Percentiles rank a stretch among this genome's conserved stretches.
These are phyloP conservation scores for Immersiella caudata DNA, from an alignment of 495 filamentous ascomycete species.

Conservation along the genomic window DNA sequence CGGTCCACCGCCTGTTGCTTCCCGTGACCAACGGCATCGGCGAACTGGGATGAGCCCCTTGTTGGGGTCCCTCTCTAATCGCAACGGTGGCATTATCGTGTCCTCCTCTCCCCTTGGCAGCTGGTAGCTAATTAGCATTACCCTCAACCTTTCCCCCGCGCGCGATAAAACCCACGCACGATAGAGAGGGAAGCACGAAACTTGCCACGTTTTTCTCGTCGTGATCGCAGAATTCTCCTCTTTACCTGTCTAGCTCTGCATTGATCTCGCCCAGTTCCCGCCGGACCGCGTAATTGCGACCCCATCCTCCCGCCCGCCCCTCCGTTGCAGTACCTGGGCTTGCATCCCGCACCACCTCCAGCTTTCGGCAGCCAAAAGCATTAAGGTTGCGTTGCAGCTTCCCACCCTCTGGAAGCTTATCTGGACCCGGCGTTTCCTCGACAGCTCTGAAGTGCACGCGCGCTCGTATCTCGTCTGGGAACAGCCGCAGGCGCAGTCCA, in stretches of 20 bases:
- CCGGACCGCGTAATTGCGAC: background rate
- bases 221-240: background rate
- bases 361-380: background rate
- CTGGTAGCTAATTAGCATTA: background rate
- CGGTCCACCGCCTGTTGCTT: background rate
- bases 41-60: background rate
- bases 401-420: background rate
- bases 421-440: background rate
- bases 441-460: background rate
- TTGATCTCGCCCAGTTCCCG: background rate
- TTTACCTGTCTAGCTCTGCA: background rate
- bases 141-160: background rate
- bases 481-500: background rate
- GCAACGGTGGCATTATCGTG: conserved; percentile 11
- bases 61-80: background rate
- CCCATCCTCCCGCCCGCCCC: background rate
- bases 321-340: no score
- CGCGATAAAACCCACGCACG: conserved; percentile 1
- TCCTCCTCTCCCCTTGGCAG: conserved; percentile 2
- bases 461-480: background rate
- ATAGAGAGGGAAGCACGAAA: background rate
- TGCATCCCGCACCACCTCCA: background rate
- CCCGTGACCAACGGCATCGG: background rate
- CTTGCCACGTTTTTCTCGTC: background rate
- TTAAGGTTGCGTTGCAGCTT: background rate